phyloP scores from a whole-genome alignment of 2,329 filamentous ascomycete genomes.

The Trichoderma asperellum region DNA sequence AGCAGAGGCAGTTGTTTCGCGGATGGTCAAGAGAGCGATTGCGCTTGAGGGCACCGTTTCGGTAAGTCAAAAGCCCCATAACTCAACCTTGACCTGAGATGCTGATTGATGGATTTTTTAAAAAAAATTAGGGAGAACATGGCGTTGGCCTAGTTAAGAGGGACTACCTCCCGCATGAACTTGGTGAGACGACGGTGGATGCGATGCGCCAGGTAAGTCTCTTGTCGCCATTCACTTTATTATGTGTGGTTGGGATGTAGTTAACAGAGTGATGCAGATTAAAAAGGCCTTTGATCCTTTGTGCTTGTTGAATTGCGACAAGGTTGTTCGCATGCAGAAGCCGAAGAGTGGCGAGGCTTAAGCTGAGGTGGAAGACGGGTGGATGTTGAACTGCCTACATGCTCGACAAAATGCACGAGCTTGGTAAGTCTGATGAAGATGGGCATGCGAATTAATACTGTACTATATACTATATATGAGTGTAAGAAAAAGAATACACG shows the following conservation, averaged over 20 bases:
- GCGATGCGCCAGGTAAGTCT: slow-evolving; percentile 74
- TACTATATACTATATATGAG: slow-evolving; percentile 13
- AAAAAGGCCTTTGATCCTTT: slow-evolving; percentile 81
- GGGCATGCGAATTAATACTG: not conserved
- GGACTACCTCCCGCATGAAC: slow-evolving; percentile 78
- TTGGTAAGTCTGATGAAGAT: not conserved
- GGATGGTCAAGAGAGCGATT: slow-evolving; percentile 84
- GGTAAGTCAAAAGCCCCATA: slow-evolving; percentile 42
- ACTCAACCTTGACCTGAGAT: not conserved
- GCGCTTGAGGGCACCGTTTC: slow-evolving; percentile 86
- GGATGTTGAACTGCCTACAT: not conserved
- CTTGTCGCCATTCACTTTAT: not conserved
- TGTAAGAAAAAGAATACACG: not conserved
- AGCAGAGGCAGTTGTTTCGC: slow-evolving; percentile 73
- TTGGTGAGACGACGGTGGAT: slow-evolving; percentile 75
- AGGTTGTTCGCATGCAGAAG: slow-evolving; percentile 65
- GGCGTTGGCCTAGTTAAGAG: slow-evolving; percentile 83
- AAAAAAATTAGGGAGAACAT: slow-evolving; percentile 69
- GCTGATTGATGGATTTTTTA: not conserved
- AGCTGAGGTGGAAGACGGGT: slow-evolving; percentile 47
- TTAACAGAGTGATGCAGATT: slow-evolving; percentile 54
- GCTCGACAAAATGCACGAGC: not conserved
- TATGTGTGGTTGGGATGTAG: not conserved
- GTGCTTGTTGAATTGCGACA: slow-evolving; percentile 70
- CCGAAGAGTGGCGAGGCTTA: slow-evolving; percentile 48